A percentile compares a stretch with the other conserved stretches of the same genome.
Conservation (phyloP, 1,284 basidiomycete genomes). For the Cutaneotrichosporon sp. region DNA sequence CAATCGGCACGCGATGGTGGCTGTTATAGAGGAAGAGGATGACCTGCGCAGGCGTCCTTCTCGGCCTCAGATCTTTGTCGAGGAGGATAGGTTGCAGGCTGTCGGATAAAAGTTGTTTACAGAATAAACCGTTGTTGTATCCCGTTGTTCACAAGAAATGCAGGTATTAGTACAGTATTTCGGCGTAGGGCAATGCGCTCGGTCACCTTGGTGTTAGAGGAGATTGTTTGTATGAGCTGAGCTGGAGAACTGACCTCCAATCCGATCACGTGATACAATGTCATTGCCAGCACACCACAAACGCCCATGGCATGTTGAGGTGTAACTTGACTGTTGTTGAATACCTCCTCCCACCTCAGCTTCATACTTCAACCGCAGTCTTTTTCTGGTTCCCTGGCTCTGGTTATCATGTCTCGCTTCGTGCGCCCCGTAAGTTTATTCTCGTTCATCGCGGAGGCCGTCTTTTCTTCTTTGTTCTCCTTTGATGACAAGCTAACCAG, state of each 20-base stretch:
- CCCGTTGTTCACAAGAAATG: not conserved
- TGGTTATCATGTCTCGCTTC: conserved; percentile 54
- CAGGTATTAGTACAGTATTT: not conserved
- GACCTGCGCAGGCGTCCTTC: conserved; percentile 7
- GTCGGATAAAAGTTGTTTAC: conserved; percentile 8
- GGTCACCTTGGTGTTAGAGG: too few relatives aligned
- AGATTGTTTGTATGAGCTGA: too few relatives aligned
- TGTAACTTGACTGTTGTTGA: too few relatives aligned
- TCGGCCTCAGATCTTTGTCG: conserved; percentile 4
- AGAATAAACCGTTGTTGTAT: not conserved
- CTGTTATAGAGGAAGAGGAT: conserved; percentile 57
- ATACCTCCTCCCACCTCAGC: too few relatives aligned
- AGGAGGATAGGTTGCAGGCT: conserved; percentile 14
- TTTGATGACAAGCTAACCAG: not conserved
- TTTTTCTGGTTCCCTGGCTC: not conserved
- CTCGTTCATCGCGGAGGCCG: not conserved
- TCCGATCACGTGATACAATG: too few relatives aligned
- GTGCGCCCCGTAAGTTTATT: conserved; percentile 50
- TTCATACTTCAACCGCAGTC: too few relatives aligned
- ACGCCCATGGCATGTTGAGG: too few relatives aligned
- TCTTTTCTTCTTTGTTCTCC: too few relatives aligned
- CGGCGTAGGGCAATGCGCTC: too few relatives aligned
- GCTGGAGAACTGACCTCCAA: too few relatives aligned
- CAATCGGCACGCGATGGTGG: conserved; percentile 56
- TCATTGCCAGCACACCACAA: too few relatives aligned